Evolutionary conservation across 2,329 filamentous ascomycete genomes (phyloP).

Genomic region (Mycosphaerella arachidis): DNA sequence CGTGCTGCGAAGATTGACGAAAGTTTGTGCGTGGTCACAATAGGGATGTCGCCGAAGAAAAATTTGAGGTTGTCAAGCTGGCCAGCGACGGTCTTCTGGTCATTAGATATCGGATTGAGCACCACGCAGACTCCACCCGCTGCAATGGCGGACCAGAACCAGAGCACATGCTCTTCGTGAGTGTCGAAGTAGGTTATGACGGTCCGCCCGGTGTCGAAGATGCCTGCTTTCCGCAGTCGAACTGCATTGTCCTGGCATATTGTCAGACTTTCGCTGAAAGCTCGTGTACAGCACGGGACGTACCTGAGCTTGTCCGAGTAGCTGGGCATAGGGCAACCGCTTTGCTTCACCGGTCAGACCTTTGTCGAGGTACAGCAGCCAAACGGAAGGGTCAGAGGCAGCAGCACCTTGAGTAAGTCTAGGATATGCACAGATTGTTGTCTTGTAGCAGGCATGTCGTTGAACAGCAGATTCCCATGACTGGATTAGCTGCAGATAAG

Average conservation of each 20-base stretch:
- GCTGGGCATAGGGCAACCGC: conserved; percentile 10
- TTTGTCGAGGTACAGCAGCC: conserved; percentile 12
- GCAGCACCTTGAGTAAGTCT: conserved; percentile 15
- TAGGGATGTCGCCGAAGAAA: conserved; percentile 10
- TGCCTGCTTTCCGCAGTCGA: conserved; percentile 11
- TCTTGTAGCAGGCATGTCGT: not conserved
- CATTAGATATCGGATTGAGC: conserved; percentile 19
- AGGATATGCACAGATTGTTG: conserved; percentile 10
- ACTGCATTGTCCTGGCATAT: conserved; percentile 10
- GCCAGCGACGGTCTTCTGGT: conserved; percentile 21
- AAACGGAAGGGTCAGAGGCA: not conserved
- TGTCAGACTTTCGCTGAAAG: not conserved
- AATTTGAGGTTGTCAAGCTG: conserved; percentile 19
- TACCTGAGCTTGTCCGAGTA: conserved; percentile 17
- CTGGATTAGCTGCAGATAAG: too few relatives aligned
- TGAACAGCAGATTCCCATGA: too few relatives aligned
- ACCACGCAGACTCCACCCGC: conserved; percentile 29
- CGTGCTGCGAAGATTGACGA: conserved; percentile 12
- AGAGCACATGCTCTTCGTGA: conserved; percentile 38
- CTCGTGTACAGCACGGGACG: not conserved
- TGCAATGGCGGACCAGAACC: conserved; percentile 41
- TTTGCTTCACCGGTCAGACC: conserved; percentile 9
- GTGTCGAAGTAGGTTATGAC: conserved; percentile 34
- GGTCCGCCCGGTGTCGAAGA: conserved; percentile 12
- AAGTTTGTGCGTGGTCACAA: conserved; percentile 10